Evolutionary conservation across 2,329 filamentous ascomycete species (phyloP).

Genomic region (Sordariomycetes sp.): DNA sequence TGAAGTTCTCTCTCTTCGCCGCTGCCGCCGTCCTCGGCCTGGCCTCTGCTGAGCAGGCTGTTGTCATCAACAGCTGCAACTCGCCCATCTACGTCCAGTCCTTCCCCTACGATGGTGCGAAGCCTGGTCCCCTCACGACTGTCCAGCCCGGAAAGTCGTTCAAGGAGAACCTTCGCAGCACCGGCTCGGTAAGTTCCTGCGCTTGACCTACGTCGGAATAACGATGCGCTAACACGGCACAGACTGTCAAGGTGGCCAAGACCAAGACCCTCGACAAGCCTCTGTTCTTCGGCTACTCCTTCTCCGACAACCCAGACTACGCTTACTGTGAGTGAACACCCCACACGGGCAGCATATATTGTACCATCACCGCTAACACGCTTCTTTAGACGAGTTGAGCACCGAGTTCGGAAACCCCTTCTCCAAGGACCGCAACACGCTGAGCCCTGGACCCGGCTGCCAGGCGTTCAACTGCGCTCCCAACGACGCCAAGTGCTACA

Average conservation of each 20-base stretch:
- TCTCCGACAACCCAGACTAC: constrained; percentile 21
- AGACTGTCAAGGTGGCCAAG: constrained; percentile 32
- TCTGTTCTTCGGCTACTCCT: constrained; percentile 33
- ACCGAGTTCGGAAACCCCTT: constrained; percentile 31
- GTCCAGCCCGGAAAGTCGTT: constrained; percentile 22
- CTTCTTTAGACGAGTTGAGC: constrained; percentile 26
- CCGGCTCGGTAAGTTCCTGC: constrained; percentile 23
- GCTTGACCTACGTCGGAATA: background rate
- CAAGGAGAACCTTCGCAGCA: constrained; percentile 20
- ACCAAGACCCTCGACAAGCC: constrained; percentile 23
- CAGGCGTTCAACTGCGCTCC: constrained; percentile 26
- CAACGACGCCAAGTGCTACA: constrained; percentile 27
- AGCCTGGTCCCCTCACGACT: constrained; percentile 20
- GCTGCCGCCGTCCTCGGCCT: constrained; percentile 21
- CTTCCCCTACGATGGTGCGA: constrained; percentile 20
- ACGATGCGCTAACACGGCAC: background rate
- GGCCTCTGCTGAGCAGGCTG: constrained; percentile 22
- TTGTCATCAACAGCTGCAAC: constrained; percentile 25
- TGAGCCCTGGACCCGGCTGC: constrained; percentile 26
- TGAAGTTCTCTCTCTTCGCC: constrained; percentile 17
- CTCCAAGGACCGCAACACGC: constrained; percentile 20
- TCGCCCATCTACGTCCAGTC: constrained; percentile 26
- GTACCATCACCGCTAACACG: constrained; percentile 5
- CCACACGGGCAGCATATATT: constrained; percentile 4
- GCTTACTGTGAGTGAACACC: constrained; percentile 24